Evolutionary conservation across 108 stramenopile genomes (phyloP), one percentile per base, ranked within the genome.

Genomic region (Epithemia pelagica): DNA sequence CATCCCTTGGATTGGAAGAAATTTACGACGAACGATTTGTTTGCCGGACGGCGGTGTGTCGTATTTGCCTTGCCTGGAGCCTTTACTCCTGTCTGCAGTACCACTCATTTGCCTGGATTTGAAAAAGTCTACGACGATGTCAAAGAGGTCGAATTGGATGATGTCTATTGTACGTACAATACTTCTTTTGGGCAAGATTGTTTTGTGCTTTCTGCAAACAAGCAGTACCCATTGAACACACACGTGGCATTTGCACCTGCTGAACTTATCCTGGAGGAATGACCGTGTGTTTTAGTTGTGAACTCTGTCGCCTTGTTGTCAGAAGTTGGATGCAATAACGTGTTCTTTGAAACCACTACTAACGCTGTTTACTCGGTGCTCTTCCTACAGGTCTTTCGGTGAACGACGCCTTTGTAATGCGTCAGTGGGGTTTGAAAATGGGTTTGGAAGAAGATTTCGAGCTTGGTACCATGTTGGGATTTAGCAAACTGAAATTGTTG

Each of bases 1-100:
- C n/a, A n/a, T n/a, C n/a, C n/a, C n/a, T 81, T 77, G 54, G 76
- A 77, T 52, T 81, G 80, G 80, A 81, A 81, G 74, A 74, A 77
- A 53, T 23, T 74, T 1, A 74, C 80, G 8, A 71, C 61, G 33
- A 32, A 62, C 10, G 70, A 77, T 55, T 71, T 68, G 21, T 81
- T 77, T 70, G 54, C 27, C 2, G 76, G 76, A 46, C 77, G 78
- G 70, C 55, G 80, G 8, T 22, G 23, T 31, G 71, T 65, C 25
- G 18, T 71, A 26, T 71, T 71, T 65, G 59, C 65, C 28, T 32
- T 80, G 7, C 79, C 79, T 19, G 79, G 79, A 30, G 79, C 79
- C 1, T 80, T 80, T 64, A 80, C 79, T 2, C 79, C 79, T n/a
- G 76, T 75, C 10, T 83, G 82, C 70, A 68, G 58, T 19, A 18